A percentile compares a stretch with the other conserved stretches of the same genome.
Conservation (phyloP, 169 alveolate species). For the Theileria luwenshuni region DNA sequence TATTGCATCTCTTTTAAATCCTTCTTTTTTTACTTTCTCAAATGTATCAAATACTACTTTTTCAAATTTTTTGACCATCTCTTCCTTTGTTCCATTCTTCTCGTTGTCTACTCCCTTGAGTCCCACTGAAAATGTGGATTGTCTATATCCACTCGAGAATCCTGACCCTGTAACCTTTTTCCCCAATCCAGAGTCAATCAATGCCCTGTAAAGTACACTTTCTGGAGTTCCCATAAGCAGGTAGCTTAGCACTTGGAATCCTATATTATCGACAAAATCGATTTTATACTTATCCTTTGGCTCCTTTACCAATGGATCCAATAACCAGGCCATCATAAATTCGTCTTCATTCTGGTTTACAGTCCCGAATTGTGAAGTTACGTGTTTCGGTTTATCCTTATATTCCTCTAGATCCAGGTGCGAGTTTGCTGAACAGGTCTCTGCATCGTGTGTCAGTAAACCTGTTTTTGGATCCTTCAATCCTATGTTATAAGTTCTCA, state of each 20-base stretch:
- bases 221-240: constrained; percentile 70
- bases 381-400: constrained; percentile 19
- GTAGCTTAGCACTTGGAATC: constrained; percentile 55
- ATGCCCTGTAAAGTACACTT: constrained; percentile 69
- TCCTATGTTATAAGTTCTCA: constrained; percentile 32
- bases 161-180: constrained; percentile 62
- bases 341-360: constrained; percentile 38
- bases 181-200: constrained; percentile 62
- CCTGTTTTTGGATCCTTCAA: constrained; percentile 14
- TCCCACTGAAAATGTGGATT: constrained; percentile 48
- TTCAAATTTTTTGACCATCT: constrained; percentile 57
- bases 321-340: constrained; percentile 60
- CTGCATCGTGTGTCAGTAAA: constrained; percentile 28
- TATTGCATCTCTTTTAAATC: constrained; percentile 74
- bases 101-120: constrained; percentile 39
- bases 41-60: constrained; percentile 66
- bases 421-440: constrained; percentile 27
- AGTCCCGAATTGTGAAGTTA: constrained; percentile 28
- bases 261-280: constrained; percentile 56
- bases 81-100: constrained; percentile 13
- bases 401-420: constrained; percentile 23
- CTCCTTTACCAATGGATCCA: constrained; percentile 48
- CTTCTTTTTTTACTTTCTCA: constrained; percentile 59
- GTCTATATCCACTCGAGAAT: constrained; percentile 28
- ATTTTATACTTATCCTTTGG: constrained; percentile 10